Base-by-base conservation (phyloP, 805 yeast species). In the Hanseniaspora lindneri region DNA sequence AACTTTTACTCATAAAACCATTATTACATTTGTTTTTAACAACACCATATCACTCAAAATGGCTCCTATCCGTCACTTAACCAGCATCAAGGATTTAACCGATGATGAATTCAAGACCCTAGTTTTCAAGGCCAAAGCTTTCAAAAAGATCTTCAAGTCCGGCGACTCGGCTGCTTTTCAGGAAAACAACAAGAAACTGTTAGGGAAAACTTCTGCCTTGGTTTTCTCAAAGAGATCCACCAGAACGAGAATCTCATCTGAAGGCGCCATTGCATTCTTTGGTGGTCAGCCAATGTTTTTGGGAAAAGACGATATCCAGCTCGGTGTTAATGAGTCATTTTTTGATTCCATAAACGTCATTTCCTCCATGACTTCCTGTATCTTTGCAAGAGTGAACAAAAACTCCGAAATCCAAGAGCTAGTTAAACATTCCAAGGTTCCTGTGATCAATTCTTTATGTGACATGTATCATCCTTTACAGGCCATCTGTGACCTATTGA, bases 241-340 rank as follows among this genome's bases (percentile, higher is more conserved):
- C 21, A 76, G 98, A 66, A 92, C 98, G 21, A 78, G 98, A 65
- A 76, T 92, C 33, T 86, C 96, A 21, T 73, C 88, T 10, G 98
- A 92, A 63, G 96, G 95, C 44, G 98, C 98, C 14, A 83, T 88
- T 11, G 74, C 83, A 2, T 87, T 82, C 61, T 83, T 89, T 55
- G 97, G 97, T 17, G 97, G 88, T 6, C 92, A 81, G 57, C 96
- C 98, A 11, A 83, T 92, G 92, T 92, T 92, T 60, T 71, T 92
- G 55, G 97, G 98, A 44, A 86, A 83, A 57, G 96, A 88, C 56
- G 98, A 92, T 58, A 92, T 92, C 61, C 98, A 92, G 66, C 70
- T 92, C 49, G 98, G 98, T 39, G 95, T 86, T 39, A 92, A 92
- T 61, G 98, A 92, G 69, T 74, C 92, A 0, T 67, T 86, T 51